Percentiles rank a stretch among this genome's conserved stretches.
phyloP scores from a whole-genome alignment of 1,139 yeast genomes.

The Candida buenavistaensis region DNA sequence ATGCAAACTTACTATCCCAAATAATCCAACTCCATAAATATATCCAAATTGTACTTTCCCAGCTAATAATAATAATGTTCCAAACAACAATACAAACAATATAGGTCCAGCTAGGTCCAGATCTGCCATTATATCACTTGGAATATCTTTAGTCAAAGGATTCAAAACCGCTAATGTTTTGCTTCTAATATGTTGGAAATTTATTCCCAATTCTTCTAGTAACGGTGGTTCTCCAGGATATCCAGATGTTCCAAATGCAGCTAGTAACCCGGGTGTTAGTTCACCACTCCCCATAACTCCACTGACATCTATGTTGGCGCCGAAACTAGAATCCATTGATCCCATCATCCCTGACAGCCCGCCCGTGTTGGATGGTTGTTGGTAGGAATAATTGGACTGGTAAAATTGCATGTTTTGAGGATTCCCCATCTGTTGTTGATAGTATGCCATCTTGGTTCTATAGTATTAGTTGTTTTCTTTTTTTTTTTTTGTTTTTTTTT shows the following conservation, averaged over 20 bases:
- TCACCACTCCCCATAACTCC: conserved; percentile 55
- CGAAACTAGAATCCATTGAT: conserved; percentile 41
- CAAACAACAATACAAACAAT: conserved; percentile 83
- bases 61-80: conserved; percentile 75
- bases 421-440: conserved; percentile 35
- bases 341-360: conserved; percentile 23
- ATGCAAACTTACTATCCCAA: conserved; percentile 86
- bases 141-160: conserved; percentile 61
- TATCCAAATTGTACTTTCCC: conserved; percentile 98
- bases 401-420: conserved; percentile 49
- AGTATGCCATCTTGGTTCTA: conserved; percentile 44
- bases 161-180: conserved; percentile 87
- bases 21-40: conserved; percentile 91
- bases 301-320: conserved; percentile 40
- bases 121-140: conserved; percentile 81
- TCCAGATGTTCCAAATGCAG: conserved; percentile 93
- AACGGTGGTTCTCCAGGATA: conserved; percentile 93
- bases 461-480: no score
- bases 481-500: neutral
- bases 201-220: conserved; percentile 89
- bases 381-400: conserved; percentile 41
- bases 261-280: conserved; percentile 74
- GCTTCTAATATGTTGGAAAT: conserved; percentile 80
- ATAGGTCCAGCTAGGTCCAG: conserved; percentile 96
- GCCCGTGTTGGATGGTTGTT: conserved; percentile 20